Percentiles rank a stretch among this genome's conserved stretches.
phyloP scores from a whole-genome alignment of 306 rosid species.

The Cicer bijugum region DNA sequence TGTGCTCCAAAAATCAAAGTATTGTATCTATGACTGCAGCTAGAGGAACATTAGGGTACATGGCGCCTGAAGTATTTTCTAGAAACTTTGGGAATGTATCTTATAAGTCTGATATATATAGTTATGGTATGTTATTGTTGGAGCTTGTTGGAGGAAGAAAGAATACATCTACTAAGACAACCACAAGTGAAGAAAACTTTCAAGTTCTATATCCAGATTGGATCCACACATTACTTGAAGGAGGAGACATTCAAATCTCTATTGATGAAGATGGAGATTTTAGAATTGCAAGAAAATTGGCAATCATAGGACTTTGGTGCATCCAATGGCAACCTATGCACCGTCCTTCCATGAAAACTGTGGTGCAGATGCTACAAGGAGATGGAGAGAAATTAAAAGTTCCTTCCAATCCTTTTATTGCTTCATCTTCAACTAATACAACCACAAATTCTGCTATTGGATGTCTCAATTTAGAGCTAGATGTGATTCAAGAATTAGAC shows the following conservation, averaged over 20 bases:
- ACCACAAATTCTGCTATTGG: neutral
- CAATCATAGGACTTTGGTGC: constrained; percentile 23
- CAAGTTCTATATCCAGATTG: constrained; percentile 23
- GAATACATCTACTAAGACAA: neutral
- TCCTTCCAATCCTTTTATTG: neutral
- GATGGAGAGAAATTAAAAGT: constrained; percentile 12
- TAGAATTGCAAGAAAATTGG: constrained; percentile 3
- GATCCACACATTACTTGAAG: constrained; percentile 26
- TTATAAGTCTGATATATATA: constrained; percentile 33
- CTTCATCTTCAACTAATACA: neutral
- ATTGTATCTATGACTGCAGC: neutral
- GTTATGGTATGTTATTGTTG: constrained; percentile 1
- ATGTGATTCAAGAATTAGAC: no score
- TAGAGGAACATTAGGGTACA: constrained; percentile 29
- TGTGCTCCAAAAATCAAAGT: constrained; percentile 11
- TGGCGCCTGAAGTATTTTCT: constrained; percentile 31
- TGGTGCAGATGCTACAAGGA: constrained; percentile 12
- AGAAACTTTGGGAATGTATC: constrained; percentile 20
- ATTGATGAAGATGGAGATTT: neutral
- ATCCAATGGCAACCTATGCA: constrained; percentile 15
- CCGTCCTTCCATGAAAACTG: constrained; percentile 5
- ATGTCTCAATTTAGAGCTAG: no score
- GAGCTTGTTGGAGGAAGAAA: constrained; percentile 32
- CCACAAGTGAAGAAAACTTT: neutral
- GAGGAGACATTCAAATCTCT: neutral